These are phyloP conservation scores for Cyanodermella asteris DNA, from an alignment of 2,329 filamentous ascomycete genomes.

Conservation along the genomic window DNA sequence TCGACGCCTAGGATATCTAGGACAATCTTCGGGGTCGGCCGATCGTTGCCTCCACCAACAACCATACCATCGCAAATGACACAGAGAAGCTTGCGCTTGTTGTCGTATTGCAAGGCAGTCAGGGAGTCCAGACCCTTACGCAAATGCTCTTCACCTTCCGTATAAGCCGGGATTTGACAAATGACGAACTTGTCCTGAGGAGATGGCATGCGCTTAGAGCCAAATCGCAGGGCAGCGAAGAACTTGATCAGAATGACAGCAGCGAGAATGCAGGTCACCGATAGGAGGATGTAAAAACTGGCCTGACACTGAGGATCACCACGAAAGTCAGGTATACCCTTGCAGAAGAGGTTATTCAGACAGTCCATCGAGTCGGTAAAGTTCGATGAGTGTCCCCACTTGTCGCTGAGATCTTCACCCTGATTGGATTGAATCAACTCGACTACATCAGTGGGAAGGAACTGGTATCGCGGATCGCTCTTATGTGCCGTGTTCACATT, in stretches of 20 bases:
- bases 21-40: conserved; percentile 92
- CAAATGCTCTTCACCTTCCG: conserved; percentile 87
- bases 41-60: conserved; percentile 84
- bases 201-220: conserved; percentile 68
- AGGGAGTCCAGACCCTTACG: conserved; percentile 85
- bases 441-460: conserved; percentile 47
- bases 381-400: conserved; percentile 32
- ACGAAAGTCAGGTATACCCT: conserved; percentile 71
- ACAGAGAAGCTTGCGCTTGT: conserved; percentile 91
- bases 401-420: conserved; percentile 52
- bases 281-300: conserved; percentile 77
- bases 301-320: conserved; percentile 52
- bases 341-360: conserved; percentile 62
- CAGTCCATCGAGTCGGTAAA: conserved; percentile 53
- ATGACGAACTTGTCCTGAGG: conserved; percentile 98
- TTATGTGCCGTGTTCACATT: conserved; percentile 39
- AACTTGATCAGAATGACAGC: conserved; percentile 71
- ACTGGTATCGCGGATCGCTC: conserved; percentile 37
- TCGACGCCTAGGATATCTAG: conserved; percentile 93
- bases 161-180: conserved; percentile 93
- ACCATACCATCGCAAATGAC: conserved; percentile 97
- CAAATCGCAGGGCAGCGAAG: conserved; percentile 76
- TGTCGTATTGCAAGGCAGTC: conserved; percentile 87
- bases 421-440: conserved; percentile 51
- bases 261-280: conserved; percentile 68